A percentile compares a stretch with the other conserved stretches of the same genome.
These are phyloP conservation scores for Fusarium domesticum DNA, from an alignment of 2,329 filamentous ascomycete genomes.

Conservation along the genomic window DNA sequence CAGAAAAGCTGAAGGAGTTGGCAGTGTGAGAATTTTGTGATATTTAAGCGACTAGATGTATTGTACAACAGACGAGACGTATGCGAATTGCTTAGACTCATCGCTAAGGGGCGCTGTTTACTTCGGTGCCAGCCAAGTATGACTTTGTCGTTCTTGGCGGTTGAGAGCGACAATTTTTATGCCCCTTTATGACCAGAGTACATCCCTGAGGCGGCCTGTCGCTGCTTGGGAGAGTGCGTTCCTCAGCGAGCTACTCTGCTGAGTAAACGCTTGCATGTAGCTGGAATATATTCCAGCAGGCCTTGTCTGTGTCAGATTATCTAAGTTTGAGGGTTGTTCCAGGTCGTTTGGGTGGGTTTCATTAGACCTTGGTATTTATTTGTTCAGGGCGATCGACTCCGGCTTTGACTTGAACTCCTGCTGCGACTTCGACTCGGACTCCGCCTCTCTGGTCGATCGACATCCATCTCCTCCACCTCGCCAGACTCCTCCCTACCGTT, in stretches of 20 bases:
- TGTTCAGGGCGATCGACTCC: conserved; percentile 27
- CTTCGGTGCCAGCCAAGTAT: too few relatives aligned
- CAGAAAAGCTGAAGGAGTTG: conserved; percentile 43
- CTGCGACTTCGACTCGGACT: conserved; percentile 21
- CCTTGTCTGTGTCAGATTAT: not conserved
- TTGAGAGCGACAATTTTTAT: too few relatives aligned
- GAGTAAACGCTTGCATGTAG: too few relatives aligned
- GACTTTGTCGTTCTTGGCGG: too few relatives aligned
- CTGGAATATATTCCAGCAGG: too few relatives aligned
- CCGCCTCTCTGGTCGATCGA: conserved; percentile 34
- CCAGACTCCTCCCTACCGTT: conserved; percentile 41
- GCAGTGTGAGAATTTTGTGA: conserved; percentile 12
- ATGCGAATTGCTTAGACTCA: too few relatives aligned
- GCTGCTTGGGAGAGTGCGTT: too few relatives aligned
- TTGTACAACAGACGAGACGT: too few relatives aligned
- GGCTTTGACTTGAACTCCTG: conserved; percentile 14
- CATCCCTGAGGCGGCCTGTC: too few relatives aligned
- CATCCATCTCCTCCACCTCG: conserved; percentile 39
- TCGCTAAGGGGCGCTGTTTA: too few relatives aligned
- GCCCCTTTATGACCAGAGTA: too few relatives aligned
- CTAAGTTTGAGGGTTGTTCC: not conserved
- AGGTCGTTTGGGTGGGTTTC: not conserved
- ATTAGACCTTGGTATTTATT: not conserved
- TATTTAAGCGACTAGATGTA: conserved; percentile 7
- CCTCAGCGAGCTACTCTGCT: too few relatives aligned